phyloP scores from a whole-genome alignment of 139 green algal species.

The Ettlia oleoabundans region DNA sequence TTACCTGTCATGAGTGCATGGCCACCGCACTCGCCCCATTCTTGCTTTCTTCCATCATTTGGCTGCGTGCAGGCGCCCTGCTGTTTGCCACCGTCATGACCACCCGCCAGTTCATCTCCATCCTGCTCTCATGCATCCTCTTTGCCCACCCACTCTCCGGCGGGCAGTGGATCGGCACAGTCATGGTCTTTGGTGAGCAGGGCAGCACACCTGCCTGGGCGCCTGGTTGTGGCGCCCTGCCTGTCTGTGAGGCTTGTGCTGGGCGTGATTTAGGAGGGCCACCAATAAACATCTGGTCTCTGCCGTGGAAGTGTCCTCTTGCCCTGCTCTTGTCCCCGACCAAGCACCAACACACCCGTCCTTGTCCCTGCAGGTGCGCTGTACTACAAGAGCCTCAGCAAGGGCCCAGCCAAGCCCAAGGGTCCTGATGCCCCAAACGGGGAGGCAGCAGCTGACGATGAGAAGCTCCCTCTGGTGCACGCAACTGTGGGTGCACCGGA shows the following conservation, averaged over 20 bases:
- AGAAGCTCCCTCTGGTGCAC: slow-evolving; percentile 37
- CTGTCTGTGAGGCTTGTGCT: too few species aligned
- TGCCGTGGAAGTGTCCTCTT: not conserved
- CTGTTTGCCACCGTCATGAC: slow-evolving; percentile 97
- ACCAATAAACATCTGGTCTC: too few species aligned
- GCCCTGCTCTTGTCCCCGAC: not conserved
- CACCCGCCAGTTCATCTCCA: slow-evolving; percentile 90
- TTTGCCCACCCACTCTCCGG: slow-evolving; percentile 83
- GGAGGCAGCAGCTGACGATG: not conserved
- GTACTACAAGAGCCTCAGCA: slow-evolving; percentile 65
- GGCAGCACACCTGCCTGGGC: too few species aligned
- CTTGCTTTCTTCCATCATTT: not conserved
- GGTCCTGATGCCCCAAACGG: not conserved
- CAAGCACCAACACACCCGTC: too few species aligned
- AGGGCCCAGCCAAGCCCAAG: slow-evolving; percentile 10
- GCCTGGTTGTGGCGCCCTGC: too few species aligned
- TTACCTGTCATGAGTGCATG: too few species aligned
- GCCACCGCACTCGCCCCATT: not conserved
- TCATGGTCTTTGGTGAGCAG: slow-evolving; percentile 66
- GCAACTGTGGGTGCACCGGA: not conserved
- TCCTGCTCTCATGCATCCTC: slow-evolving; percentile 87
- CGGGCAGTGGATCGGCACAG: slow-evolving; percentile 69
- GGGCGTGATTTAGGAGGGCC: too few species aligned
- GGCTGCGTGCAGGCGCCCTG: slow-evolving; percentile 55
- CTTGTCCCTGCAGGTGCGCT: slow-evolving; percentile 37